Evolutionary conservation across 1,139 yeast genomes (phyloP).

Genomic region (Suhomyces taliae): DNA sequence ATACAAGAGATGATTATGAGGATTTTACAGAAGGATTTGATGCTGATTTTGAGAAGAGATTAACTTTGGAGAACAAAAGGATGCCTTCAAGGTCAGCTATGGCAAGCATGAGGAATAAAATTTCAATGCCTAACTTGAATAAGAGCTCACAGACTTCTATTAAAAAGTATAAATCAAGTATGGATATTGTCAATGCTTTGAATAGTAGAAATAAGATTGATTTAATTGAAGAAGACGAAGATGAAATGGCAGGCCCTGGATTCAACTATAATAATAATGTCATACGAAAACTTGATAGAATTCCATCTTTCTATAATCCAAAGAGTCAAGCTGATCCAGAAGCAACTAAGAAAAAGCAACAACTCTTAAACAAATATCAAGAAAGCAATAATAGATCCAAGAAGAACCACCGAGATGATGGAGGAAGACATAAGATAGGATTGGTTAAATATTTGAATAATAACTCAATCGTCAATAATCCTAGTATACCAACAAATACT

Average conservation of each 20-base stretch:
- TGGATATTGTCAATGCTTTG: conserved; percentile 23
- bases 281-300: conserved; percentile 40
- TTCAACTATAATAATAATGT: conserved; percentile 37
- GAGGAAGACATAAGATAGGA: conserved; percentile 26
- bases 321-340: conserved; percentile 5
- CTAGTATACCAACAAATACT: conserved; percentile 12
- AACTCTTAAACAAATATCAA: conserved; percentile 28
- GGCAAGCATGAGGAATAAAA: conserved; percentile 16
- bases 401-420: conserved; percentile 10
- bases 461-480: conserved; percentile 17
- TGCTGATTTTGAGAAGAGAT: conserved; percentile 13
- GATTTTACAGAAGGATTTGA: conserved; percentile 41
- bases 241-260: conserved; percentile 16
- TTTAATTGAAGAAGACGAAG: conserved; percentile 11
- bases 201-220: conserved; percentile 12
- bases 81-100: conserved; percentile 2
- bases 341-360: conserved; percentile 19
- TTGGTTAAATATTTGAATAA: conserved; percentile 33
- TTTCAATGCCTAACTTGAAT: conserved; percentile 30
- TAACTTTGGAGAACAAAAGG: conserved; percentile 4
- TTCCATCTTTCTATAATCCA: conserved; percentile 42
- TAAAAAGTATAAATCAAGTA: conserved; percentile 34
- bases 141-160: conserved; percentile 15
- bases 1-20: conserved; percentile 40
- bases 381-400: conserved; percentile 18